These are phyloP conservation scores for Cetraspora pellucida DNA, from an alignment of 192 early-diverging fungal genomes.

Conservation along the genomic window DNA sequence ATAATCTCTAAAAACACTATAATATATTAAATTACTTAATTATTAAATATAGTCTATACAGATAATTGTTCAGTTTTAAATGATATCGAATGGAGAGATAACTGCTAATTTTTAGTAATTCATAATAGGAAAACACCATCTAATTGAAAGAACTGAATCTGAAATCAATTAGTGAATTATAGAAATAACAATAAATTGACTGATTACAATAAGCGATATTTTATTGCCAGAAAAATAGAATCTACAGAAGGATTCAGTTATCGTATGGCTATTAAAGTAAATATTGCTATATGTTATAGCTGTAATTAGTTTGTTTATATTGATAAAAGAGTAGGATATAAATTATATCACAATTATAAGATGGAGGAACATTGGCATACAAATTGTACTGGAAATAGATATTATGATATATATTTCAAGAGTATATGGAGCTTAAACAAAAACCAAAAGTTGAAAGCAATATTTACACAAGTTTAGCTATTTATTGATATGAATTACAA, in stretches of 20 bases:
- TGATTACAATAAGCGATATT: constrained; percentile 12
- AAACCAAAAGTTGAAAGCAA: too few relatives aligned
- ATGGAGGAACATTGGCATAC: constrained; percentile 18
- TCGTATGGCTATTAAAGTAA: constrained; percentile 4
- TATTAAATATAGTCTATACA: too few relatives aligned
- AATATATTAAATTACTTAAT: too few relatives aligned
- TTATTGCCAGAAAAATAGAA: constrained; percentile 1
- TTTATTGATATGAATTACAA: too few relatives aligned
- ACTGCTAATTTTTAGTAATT: constrained; percentile 4
- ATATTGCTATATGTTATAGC: constrained; percentile 8
- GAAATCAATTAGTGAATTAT: constrained; percentile 7
- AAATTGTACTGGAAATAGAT: too few relatives aligned
- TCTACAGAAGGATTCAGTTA: background rate
- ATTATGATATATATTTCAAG: too few relatives aligned
- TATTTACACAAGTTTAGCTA: too few relatives aligned
- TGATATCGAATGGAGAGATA: background rate
- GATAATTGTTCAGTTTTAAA: background rate
- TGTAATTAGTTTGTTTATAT: constrained; percentile 14
- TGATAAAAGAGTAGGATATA: background rate
- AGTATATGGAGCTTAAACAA: too few relatives aligned
- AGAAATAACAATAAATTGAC: constrained; percentile 16
- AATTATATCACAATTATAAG: background rate
- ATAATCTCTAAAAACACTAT: background rate
- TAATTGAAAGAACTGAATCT: constrained; percentile 16
- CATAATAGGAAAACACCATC: background rate